phyloP scores from a whole-genome alignment of 805 yeast genomes.

The Candida manassasensis region DNA sequence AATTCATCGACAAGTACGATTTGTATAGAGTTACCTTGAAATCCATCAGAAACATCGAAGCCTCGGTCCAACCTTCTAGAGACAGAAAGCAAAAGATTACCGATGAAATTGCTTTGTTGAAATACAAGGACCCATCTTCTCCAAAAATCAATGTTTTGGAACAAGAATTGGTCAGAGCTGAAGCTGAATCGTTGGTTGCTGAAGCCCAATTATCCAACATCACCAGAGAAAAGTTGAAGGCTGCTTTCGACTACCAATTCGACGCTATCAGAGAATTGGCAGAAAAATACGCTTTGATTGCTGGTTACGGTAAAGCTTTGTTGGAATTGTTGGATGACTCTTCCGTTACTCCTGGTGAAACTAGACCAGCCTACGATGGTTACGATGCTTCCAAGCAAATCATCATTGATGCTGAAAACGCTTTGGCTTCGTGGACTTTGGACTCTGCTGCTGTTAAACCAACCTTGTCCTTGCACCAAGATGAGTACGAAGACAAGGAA shows the following conservation, averaged over 20 bases:
- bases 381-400: conserved; percentile 86
- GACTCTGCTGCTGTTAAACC: conserved; percentile 81
- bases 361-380: conserved; percentile 85
- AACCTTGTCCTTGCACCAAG: conserved; percentile 65
- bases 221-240: conserved; percentile 81
- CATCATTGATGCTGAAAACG: conserved; percentile 79
- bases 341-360: conserved; percentile 89
- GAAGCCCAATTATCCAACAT: conserved; percentile 88
- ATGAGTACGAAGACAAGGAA: conserved; percentile 46
- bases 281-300: conserved; percentile 80
- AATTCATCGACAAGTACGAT: conserved; percentile 80
- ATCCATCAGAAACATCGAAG: conserved; percentile 78
- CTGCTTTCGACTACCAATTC: conserved; percentile 79
- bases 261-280: conserved; percentile 83
- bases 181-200: conserved; percentile 87
- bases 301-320: conserved; percentile 85
- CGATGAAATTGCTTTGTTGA: conserved; percentile 77
- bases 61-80: conserved; percentile 83
- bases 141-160: conserved; percentile 77
- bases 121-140: conserved; percentile 81
- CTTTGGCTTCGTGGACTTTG: conserved; percentile 79
- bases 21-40: conserved; percentile 81
- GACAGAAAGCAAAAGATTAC: conserved; percentile 83
- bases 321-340: conserved; percentile 79
- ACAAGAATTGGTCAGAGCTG: conserved; percentile 87